phyloP scores from a whole-genome alignment of 805 yeast species.

The Myxozyma neotropica region DNA sequence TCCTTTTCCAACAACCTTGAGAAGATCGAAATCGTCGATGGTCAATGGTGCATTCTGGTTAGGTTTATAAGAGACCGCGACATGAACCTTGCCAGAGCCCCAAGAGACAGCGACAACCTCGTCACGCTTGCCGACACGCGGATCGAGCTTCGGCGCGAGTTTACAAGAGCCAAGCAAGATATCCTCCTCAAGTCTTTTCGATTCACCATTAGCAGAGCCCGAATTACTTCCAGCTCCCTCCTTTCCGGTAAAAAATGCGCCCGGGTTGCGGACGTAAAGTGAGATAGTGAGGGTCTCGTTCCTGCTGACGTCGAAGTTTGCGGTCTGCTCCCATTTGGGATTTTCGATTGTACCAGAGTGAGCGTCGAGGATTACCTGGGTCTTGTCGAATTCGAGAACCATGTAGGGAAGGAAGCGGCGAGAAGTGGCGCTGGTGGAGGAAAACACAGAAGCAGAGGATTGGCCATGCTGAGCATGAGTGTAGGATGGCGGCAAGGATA shows the following conservation, averaged over 20 bases:
- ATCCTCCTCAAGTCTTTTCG: slow-evolving; percentile 53
- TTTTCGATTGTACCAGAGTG: slow-evolving; percentile 74
- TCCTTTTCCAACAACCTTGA: slow-evolving; percentile 96
- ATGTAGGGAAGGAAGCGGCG: slow-evolving; percentile 69
- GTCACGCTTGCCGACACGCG: slow-evolving; percentile 39
- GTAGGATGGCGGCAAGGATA: slow-evolving; percentile 58
- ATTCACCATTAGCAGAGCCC: slow-evolving; percentile 32
- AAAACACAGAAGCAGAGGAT: slow-evolving; percentile 10
- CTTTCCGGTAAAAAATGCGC: slow-evolving; percentile 23
- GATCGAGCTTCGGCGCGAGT: slow-evolving; percentile 59
- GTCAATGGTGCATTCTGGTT: slow-evolving; percentile 66
- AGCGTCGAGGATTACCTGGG: slow-evolving; percentile 86
- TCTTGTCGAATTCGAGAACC: slow-evolving; percentile 92
- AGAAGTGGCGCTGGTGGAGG: slow-evolving; percentile 11
- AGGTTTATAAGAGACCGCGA: slow-evolving; percentile 72
- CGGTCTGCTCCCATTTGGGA: slow-evolving; percentile 85
- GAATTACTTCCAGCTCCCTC: slow-evolving; percentile 49
- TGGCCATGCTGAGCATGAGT: slow-evolving; percentile 31
- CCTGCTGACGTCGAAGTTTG: slow-evolving; percentile 84
- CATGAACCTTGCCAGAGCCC: slow-evolving; percentile 45
- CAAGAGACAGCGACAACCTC: slow-evolving; percentile 36
- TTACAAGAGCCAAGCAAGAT: slow-evolving; percentile 73
- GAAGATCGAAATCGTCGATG: slow-evolving; percentile 87
- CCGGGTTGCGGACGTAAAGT: slow-evolving; percentile 75
- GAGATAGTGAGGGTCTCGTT: slow-evolving; percentile 70